A percentile compares a stretch with the other conserved stretches of the same genome.
Conservation (phyloP, 2,329 filamentous ascomycete species). For the Claviceps sp. region DNA sequence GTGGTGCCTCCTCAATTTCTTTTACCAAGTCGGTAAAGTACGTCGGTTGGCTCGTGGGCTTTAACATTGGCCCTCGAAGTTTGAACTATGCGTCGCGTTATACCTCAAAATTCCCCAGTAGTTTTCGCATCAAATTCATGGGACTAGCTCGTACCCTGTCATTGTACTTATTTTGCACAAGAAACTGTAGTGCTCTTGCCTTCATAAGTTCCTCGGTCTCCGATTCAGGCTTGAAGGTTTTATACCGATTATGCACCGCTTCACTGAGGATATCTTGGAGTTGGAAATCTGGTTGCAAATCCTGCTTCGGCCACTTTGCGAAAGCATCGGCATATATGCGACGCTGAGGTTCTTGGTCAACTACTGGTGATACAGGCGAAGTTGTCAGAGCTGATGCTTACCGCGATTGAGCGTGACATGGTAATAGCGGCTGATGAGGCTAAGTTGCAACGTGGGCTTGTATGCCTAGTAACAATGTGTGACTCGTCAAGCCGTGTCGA, state of each 20-base stretch:
- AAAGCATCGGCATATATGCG: slow-evolving; percentile 25
- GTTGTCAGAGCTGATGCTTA: slow-evolving; percentile 3
- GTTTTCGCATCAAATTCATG: background rate
- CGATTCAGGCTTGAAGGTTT: slow-evolving; percentile 17
- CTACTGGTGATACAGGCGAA: too few relatives aligned
- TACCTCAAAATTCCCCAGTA: background rate
- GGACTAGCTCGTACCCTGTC: slow-evolving; percentile 31
- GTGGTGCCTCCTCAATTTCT: slow-evolving; percentile 51
- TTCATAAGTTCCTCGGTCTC: slow-evolving; percentile 41
- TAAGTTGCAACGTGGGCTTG: background rate
- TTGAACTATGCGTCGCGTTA: slow-evolving; percentile 18
- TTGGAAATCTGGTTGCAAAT: slow-evolving; percentile 48
- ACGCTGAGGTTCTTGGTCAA: slow-evolving; percentile 12
- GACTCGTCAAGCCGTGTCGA: background rate
- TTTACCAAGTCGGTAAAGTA: slow-evolving; percentile 48
- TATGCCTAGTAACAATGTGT: too few relatives aligned
- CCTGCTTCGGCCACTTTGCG: slow-evolving; percentile 49
- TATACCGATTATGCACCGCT: slow-evolving; percentile 22
- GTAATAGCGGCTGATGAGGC: background rate
- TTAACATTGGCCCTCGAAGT: slow-evolving; percentile 34
- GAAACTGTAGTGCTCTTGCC: slow-evolving; percentile 44
- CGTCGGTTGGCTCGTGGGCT: slow-evolving; percentile 48
- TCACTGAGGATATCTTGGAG: slow-evolving; percentile 41
- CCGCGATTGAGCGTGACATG: slow-evolving; percentile 22
- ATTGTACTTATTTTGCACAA: slow-evolving; percentile 46